phyloP scores from a whole-genome alignment of 371 early-diverging fungal species.

The Apophysomyces elegans region DNA sequence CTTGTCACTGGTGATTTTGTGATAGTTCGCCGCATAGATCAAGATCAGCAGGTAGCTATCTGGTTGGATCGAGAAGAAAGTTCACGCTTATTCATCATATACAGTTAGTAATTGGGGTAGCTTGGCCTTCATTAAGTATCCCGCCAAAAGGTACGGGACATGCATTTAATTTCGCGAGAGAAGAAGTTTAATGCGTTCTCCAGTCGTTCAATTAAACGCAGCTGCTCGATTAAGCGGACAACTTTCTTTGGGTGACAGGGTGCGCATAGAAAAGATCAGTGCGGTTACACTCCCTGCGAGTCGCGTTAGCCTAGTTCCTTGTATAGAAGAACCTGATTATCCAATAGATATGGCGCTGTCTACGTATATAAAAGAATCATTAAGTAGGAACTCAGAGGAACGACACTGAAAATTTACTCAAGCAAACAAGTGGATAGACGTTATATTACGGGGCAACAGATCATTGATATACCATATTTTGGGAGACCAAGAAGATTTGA shows the following conservation, averaged over 20 bases:
- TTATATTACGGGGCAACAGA: constrained; percentile 49
- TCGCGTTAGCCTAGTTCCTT: neutral
- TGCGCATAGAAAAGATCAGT: constrained; percentile 15
- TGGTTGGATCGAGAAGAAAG: neutral
- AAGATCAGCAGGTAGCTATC: constrained; percentile 1
- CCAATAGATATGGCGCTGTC: constrained; percentile 7
- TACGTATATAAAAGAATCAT: constrained; percentile 23
- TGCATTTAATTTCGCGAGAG: no score
- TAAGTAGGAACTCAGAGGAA: constrained; percentile 19
- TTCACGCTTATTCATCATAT: neutral
- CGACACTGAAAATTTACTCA: no score
- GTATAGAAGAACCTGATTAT: neutral
- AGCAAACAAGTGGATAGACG: constrained; percentile 51
- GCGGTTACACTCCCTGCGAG: neutral
- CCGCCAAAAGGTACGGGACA: neutral
- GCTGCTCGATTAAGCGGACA: constrained; percentile 40
- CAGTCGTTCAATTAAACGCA: constrained; percentile 43
- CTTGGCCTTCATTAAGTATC: constrained; percentile 54
- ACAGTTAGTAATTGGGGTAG: constrained; percentile 44
- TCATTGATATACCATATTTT: constrained; percentile 58
- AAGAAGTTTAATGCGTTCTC: neutral
- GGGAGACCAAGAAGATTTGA: constrained; percentile 56
- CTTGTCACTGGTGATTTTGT: constrained; percentile 62
- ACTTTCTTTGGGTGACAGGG: constrained; percentile 39
- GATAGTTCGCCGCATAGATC: constrained; percentile 31